These are phyloP conservation scores for Russula brevipes DNA, from an alignment of 768 basidiomycete species.

Conservation along the genomic window DNA sequence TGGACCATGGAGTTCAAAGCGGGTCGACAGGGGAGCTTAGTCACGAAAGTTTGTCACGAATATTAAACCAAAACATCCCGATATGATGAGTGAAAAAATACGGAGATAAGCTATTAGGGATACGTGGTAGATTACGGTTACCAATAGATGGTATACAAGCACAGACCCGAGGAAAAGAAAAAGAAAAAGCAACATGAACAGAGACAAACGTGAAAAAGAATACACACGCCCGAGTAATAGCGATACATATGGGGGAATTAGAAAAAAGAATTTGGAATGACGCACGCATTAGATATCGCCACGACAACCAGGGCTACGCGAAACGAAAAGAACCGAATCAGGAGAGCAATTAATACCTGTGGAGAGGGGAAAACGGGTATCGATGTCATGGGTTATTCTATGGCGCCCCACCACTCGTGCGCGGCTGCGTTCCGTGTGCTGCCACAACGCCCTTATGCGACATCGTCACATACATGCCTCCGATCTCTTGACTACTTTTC, in stretches of 20 bases:
- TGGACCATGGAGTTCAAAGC: conserved; percentile 53
- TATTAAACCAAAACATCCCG: too few species aligned
- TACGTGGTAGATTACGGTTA: conserved; percentile 18
- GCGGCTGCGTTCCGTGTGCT: conserved; percentile 45
- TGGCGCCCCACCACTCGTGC: conserved; percentile 1
- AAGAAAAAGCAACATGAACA: background rate
- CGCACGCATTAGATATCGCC: conserved; percentile 18
- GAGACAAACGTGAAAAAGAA: background rate
- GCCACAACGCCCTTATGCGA: conserved; percentile 57
- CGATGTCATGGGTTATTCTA: conserved; percentile 19
- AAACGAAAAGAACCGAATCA: background rate
- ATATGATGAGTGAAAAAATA: too few species aligned
- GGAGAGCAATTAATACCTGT: background rate
- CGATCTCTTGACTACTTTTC: conserved; percentile 48
- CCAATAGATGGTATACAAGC: conserved; percentile 22
- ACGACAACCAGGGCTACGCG: background rate
- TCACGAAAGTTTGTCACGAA: too few species aligned
- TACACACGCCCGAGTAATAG: conserved; percentile 10
- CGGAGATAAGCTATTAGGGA: conserved; percentile 19
- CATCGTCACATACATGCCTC: conserved; percentile 82
- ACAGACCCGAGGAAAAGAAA: conserved; percentile 1
- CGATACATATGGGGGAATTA: conserved; percentile 10
- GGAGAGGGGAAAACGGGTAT: background rate
- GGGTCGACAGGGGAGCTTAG: too few species aligned
- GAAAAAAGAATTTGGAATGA: conserved; percentile 1